Conservation (phyloP, 2,329 filamentous ascomycete genomes). For the Mariannaea elegans region DNA sequence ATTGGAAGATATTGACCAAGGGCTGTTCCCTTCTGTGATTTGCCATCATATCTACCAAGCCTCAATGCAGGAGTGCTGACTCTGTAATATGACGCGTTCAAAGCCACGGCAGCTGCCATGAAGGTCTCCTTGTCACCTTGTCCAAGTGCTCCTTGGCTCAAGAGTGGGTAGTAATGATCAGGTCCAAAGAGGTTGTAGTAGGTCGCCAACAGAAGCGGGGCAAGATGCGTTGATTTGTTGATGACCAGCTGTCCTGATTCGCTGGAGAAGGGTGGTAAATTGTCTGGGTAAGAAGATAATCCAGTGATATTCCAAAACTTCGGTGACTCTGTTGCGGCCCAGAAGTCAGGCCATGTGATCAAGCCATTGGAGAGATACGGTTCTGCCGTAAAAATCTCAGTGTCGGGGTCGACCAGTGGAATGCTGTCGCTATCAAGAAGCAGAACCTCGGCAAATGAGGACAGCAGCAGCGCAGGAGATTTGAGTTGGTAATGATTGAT, state of each 20-base stretch:
- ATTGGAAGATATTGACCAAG: slow-evolving; percentile 15
- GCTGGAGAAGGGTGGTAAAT: slow-evolving; percentile 10
- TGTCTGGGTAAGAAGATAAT: background rate
- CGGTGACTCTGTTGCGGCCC: slow-evolving; percentile 17
- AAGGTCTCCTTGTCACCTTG: slow-evolving; percentile 24
- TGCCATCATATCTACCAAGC: slow-evolving; percentile 16
- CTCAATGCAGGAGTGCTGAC: slow-evolving; percentile 4
- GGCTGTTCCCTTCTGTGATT: slow-evolving; percentile 15
- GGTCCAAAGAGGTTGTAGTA: slow-evolving; percentile 23
- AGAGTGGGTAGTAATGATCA: slow-evolving; percentile 11
- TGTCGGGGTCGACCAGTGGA: slow-evolving; percentile 15
- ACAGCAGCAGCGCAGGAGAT: slow-evolving; percentile 13
- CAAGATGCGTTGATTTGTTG: slow-evolving; percentile 18
- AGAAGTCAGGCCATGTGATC: slow-evolving; percentile 21
- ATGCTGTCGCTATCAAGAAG: slow-evolving; percentile 24
- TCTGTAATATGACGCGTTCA: slow-evolving; percentile 10
- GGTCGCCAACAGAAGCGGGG: slow-evolving; percentile 13
- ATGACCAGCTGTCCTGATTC: slow-evolving; percentile 20
- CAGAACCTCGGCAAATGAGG: slow-evolving; percentile 19
- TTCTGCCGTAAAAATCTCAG: slow-evolving; percentile 9
- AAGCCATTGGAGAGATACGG: slow-evolving; percentile 11
- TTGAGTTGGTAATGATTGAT: slow-evolving; percentile 22
- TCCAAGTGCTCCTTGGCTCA: slow-evolving; percentile 21
- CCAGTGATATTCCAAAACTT: slow-evolving; percentile 21
- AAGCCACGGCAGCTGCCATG: slow-evolving; percentile 15